Conservation (phyloP, 768 basidiomycete genomes). For the Flagelloscypha sp. region DNA sequence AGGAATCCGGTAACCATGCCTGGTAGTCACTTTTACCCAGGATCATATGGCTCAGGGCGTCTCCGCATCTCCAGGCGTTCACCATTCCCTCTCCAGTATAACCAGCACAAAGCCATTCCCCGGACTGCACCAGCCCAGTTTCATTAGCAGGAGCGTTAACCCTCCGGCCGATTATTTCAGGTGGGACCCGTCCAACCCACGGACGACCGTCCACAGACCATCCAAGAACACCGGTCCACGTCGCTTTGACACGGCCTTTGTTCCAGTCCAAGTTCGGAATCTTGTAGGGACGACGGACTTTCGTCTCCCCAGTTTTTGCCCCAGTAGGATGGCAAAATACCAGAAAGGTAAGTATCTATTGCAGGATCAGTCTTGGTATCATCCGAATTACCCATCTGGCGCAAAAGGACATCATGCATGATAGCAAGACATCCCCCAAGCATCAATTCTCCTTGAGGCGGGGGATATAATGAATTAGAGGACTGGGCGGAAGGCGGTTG, state of each 20-base stretch:
- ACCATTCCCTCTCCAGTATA: slow-evolving; percentile 72
- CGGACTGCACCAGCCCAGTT: slow-evolving; percentile 26
- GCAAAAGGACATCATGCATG: slow-evolving; percentile 17
- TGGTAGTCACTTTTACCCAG: slow-evolving; percentile 27
- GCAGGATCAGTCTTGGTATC: slow-evolving; percentile 23
- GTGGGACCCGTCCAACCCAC: slow-evolving; percentile 64
- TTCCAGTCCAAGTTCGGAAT: slow-evolving; percentile 24
- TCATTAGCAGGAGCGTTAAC: slow-evolving; percentile 10
- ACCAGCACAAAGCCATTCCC: slow-evolving; percentile 68
- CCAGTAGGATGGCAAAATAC: slow-evolving; percentile 50
- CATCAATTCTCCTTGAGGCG: slow-evolving; percentile 45
- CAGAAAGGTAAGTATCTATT: slow-evolving; percentile 34
- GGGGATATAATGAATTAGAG: slow-evolving; percentile 10
- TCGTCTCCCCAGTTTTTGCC: slow-evolving; percentile 34
- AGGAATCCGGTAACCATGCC: too few species aligned
- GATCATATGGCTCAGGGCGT: slow-evolving; percentile 54
- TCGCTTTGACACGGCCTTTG: slow-evolving; percentile 40
- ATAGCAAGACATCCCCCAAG: slow-evolving; percentile 51
- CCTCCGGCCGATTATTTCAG: slow-evolving; percentile 36
- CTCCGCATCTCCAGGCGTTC: slow-evolving; percentile 57
- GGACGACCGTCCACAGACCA: slow-evolving; percentile 53
- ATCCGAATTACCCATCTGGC: slow-evolving; percentile 29
- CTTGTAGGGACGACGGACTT: slow-evolving; percentile 15
- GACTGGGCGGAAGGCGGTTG: slow-evolving; percentile 19
- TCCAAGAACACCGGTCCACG: slow-evolving; percentile 61